Evolutionary conservation across 1,284 basidiomycete genomes (phyloP), one percentile per base, ranked within the genome.

Genomic region (Boletus semigastroideus): DNA sequence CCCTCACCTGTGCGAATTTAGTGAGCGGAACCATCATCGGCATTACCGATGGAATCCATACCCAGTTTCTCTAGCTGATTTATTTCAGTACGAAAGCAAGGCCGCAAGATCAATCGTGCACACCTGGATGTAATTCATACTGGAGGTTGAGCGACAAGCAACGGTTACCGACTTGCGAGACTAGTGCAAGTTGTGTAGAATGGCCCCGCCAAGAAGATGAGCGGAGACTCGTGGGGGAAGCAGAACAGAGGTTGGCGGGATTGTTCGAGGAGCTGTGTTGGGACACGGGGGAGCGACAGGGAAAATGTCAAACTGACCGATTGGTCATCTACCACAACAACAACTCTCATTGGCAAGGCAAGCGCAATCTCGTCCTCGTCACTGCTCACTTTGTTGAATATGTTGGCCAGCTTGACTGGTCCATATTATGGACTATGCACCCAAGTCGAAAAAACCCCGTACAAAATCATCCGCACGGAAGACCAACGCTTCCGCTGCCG

Each of bases 1-100:
- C 89, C 89, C 74, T 92, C 88, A 60, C 90, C 89, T 86, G 61
- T 37, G 38, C 33, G 30, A 19, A 46, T 40, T 46, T 20, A 20
- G 37, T 65, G 33, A 58, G 38, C n/a, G 27, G 33, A 40, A 46
- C 19, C 5, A 39, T 28, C 40, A 53, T 56, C 40, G 11, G 28
- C 19, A 49, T 33, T 11, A 25, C 43, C 34, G 8, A 46, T 37
- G 20, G 27, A 25, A 27, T 16, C 16, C 22, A 43, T 68, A 68
- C 66, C 66, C 16, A 68, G 53, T 64, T 68, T 71, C 57, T 68
- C 66, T 56, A 71, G 53, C 66, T 68, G 25, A 13, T 56, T 20
- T 2, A 27, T 45, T 40, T 69, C n/a, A 64, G 54, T 28, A 48
- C 19, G 14, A 31, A 30, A 16, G 49, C n/a, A 16, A 2, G 45